Conservation (phyloP, 805 yeast genomes). For the Sporopachydermia lactativora region DNA sequence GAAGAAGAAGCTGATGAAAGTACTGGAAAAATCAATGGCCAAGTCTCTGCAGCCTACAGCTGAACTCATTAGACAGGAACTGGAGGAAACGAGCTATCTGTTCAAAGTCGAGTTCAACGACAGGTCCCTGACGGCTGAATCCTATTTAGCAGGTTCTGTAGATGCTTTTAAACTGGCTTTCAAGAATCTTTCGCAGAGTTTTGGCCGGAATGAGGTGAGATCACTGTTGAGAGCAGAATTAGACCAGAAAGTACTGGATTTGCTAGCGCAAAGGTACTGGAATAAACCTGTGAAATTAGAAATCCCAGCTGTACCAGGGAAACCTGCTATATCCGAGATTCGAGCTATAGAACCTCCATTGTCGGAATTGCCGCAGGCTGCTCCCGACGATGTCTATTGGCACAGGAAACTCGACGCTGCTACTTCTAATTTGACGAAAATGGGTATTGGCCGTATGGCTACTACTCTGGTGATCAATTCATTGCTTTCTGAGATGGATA, state of each 20-base stretch:
- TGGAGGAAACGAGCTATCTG: slow-evolving; percentile 84
- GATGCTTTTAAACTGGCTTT: slow-evolving; percentile 77
- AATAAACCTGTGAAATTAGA: slow-evolving; percentile 35
- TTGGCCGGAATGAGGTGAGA: slow-evolving; percentile 72
- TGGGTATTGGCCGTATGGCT: slow-evolving; percentile 87
- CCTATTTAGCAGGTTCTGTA: slow-evolving; percentile 82
- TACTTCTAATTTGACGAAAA: slow-evolving; percentile 71
- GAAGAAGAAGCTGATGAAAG: slow-evolving; percentile 70
- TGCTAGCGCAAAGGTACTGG: slow-evolving; percentile 89
- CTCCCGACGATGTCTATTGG: slow-evolving; percentile 72
- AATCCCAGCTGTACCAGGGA: too few relatives aligned
- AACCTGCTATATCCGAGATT: slow-evolving; percentile 6
- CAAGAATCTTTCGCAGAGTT: slow-evolving; percentile 72
- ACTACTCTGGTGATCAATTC: slow-evolving; percentile 75
- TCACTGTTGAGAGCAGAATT: slow-evolving; percentile 67
- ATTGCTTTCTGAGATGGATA: slow-evolving; percentile 60
- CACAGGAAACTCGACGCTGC: slow-evolving; percentile 73
- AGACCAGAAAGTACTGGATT: slow-evolving; percentile 80
- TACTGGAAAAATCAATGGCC: slow-evolving; percentile 86
- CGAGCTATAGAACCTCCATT: slow-evolving; percentile 32
- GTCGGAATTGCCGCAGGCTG: slow-evolving; percentile 39
- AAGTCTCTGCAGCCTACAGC: slow-evolving; percentile 79
- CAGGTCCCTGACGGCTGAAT: slow-evolving; percentile 83
- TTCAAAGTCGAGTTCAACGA: slow-evolving; percentile 97
- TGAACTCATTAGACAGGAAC: slow-evolving; percentile 69